phyloP scores from a whole-genome alignment of 1,284 basidiomycete genomes.

The Pseudozyma tsukubaensis region DNA sequence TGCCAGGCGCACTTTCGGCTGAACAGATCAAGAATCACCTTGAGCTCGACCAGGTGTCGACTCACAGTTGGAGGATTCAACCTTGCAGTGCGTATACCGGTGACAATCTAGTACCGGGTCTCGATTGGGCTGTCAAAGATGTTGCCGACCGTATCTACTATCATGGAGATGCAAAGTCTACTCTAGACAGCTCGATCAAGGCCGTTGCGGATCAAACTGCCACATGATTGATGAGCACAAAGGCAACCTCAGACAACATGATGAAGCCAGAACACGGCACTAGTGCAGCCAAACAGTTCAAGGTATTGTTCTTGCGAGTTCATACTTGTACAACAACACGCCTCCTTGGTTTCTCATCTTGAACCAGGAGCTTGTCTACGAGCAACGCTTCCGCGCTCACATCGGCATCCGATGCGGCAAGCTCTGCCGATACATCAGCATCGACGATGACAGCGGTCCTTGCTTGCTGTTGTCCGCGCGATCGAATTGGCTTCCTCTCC shows the following conservation, averaged over 20 bases:
- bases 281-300: not conserved
- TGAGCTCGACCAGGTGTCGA: conserved; percentile 72
- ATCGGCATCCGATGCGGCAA: not conserved
- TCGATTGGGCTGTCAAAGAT: conserved; percentile 94
- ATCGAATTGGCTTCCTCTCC: conserved; percentile 44
- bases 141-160: conserved; percentile 73
- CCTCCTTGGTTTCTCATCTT: conserved; percentile 10
- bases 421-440: conserved; percentile 19
- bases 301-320: not conserved
- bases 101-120: conserved; percentile 81
- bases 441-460: not conserved
- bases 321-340: conserved; percentile 47
- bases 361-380: conserved; percentile 6
- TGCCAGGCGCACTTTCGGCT: conserved; percentile 84
- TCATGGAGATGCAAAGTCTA: conserved; percentile 38
- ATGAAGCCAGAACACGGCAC: not conserved
- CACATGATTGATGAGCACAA: conserved; percentile 5
- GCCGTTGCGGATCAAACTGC: not conserved
- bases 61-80: conserved; percentile 90
- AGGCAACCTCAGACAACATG: not conserved
- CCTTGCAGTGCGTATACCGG: conserved; percentile 93
- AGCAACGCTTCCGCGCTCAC: not conserved
- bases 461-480: not conserved
- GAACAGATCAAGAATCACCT: conserved; percentile 77
- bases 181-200: not conserved